Percentiles rank a stretch among this genome's conserved stretches.
Evolutionary conservation across 139 green algal genomes (phyloP).

Genomic region (Raphidocelis subcapitata): DNA sequence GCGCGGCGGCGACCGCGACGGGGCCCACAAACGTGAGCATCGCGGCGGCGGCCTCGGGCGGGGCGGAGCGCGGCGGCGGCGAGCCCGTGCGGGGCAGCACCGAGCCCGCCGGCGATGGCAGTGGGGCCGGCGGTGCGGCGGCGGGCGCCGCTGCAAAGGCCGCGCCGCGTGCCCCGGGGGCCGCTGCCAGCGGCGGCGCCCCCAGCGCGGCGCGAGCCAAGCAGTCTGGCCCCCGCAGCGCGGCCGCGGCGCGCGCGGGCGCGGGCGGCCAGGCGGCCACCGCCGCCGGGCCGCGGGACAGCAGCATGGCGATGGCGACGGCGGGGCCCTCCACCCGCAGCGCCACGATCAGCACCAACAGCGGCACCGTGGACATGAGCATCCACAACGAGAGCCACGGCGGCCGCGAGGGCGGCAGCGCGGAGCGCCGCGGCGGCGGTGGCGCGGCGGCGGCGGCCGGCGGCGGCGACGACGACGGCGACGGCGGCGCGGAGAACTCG

Average conservation of each 20-base stretch:
- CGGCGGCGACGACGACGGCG: neutral
- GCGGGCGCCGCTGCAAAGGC: neutral
- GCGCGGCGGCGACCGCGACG: constrained; percentile 19
- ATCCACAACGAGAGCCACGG: constrained; percentile 24
- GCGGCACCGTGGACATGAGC: constrained; percentile 48
- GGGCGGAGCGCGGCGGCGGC: neutral
- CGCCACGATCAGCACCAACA: constrained; percentile 34
- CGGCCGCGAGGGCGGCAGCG: neutral
- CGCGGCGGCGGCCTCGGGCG: neutral
- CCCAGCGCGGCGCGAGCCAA: neutral
- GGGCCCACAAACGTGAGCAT: constrained; percentile 5
- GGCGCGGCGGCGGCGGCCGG: constrained; percentile 14
- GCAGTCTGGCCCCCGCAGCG: no score
- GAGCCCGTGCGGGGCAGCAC: no score
- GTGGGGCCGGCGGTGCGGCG: neutral
- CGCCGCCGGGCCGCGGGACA: constrained; percentile 25
- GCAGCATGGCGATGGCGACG: constrained; percentile 41
- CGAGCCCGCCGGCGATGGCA: neutral
- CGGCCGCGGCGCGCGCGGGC: neutral
- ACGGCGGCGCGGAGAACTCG: constrained; percentile 12
- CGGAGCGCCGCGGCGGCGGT: neutral
- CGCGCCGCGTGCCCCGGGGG: neutral
- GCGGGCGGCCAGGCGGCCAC: neutral
- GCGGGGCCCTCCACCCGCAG: constrained; percentile 21
- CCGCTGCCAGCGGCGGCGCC: constrained; percentile 5